Evolutionary conservation across 345 rosid species (phyloP).

Genomic region (Noccaea bulbosa): DNA sequence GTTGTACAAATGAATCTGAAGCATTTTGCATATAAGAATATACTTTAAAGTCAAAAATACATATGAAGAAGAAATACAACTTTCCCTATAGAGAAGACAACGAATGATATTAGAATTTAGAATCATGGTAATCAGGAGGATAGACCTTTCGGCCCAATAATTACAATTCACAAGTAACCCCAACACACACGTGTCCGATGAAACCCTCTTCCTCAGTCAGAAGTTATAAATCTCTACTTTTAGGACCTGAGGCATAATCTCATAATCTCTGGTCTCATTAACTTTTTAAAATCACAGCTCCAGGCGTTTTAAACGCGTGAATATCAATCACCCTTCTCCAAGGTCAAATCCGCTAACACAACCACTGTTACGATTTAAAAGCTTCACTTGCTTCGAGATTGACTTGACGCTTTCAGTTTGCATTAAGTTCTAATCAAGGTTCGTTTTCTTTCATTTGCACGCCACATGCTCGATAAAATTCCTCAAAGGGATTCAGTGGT

Average conservation of each 20-base stretch:
- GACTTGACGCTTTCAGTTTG: not conserved
- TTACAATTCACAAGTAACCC: not conserved
- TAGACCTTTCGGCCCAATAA: not conserved
- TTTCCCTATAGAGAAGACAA: not conserved
- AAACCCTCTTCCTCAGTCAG: not conserved
- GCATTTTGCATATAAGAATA: not conserved
- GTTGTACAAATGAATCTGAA: not conserved
- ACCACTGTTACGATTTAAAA: not conserved
- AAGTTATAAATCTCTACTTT: not conserved
- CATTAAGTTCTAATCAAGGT: not conserved
- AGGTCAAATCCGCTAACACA: not conserved
- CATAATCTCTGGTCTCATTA: not conserved
- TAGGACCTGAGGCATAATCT: too few species aligned
- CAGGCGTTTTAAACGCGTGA: slow-evolving; percentile 10
- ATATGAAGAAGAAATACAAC: not conserved
- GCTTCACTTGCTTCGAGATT: not conserved
- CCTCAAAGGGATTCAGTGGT: slow-evolving; percentile 6
- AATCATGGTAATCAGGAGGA: not conserved
- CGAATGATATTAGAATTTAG: not conserved
- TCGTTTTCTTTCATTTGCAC: not conserved
- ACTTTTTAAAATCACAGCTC: slow-evolving; percentile 5
- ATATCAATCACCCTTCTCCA: not conserved
- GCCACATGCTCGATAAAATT: slow-evolving; percentile 44
- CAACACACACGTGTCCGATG: not conserved
- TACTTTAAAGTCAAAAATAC: not conserved